These are phyloP conservation scores for Rhizophagus sp. DNA, from an alignment of 192 early-diverging fungal genomes.

Conservation along the genomic window DNA sequence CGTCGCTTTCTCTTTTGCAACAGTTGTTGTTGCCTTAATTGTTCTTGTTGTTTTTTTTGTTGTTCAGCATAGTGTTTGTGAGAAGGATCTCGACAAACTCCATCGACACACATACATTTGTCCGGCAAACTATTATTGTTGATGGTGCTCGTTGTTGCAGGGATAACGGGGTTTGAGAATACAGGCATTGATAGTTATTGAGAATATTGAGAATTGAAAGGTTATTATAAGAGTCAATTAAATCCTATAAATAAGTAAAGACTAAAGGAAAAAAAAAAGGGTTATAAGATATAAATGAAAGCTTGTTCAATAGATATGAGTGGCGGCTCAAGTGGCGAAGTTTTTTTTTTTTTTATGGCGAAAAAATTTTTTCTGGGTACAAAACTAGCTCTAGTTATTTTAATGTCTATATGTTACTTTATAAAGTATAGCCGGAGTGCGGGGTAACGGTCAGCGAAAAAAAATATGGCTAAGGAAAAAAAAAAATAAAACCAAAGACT, in stretches of 20 bases:
- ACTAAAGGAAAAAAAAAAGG: not conserved
- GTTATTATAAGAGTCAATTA: not conserved
- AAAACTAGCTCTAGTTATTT: not conserved
- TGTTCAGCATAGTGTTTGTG: conserved; percentile 26
- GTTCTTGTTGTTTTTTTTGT: conserved; percentile 27
- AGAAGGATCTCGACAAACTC: conserved; percentile 24
- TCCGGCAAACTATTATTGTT: conserved; percentile 19
- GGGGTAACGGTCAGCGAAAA: too few relatives aligned
- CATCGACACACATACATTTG: conserved; percentile 30
- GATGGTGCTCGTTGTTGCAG: conserved; percentile 6
- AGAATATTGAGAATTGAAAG: not conserved
- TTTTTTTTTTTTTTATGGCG: conserved; percentile 20
- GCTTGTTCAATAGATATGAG: not conserved
- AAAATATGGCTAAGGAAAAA: too few relatives aligned
- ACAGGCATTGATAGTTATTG: conserved; percentile 10
- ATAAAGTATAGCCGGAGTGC: not conserved
- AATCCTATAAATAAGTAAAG: not conserved
- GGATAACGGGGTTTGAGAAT: conserved; percentile 13
- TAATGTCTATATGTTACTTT: not conserved
- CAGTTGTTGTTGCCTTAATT: conserved; percentile 19
- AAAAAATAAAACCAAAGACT: too few relatives aligned
- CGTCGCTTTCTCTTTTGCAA: conserved; percentile 22
- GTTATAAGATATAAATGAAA: not conserved
- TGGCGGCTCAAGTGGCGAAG: conserved; percentile 11
- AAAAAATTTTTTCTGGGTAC: not conserved